These are phyloP conservation scores for Hypoxylon sp. DNA, from an alignment of 2,329 filamentous ascomycete genomes.

Conservation along the genomic window DNA sequence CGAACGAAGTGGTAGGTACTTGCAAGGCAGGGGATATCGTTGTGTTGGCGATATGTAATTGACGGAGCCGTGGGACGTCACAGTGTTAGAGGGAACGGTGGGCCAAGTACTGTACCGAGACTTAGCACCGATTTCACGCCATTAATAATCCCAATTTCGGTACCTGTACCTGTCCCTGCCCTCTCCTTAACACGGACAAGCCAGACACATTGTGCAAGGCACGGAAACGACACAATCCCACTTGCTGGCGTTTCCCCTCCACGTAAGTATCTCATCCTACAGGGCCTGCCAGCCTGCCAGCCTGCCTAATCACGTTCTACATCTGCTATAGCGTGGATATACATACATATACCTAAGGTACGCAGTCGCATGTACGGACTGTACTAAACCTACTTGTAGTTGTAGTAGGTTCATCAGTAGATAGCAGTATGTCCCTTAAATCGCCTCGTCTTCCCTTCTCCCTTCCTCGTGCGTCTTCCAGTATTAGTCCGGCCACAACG, in stretches of 20 bases:
- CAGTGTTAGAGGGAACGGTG: conserved; percentile 22
- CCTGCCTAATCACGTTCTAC: too few species aligned
- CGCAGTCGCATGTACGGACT: too few species aligned
- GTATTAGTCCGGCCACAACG: neutral
- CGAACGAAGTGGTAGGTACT: conserved; percentile 32
- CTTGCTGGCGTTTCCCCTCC: neutral
- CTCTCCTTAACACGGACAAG: neutral
- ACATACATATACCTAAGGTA: too few species aligned
- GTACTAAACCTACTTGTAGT: too few species aligned
- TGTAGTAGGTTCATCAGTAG: too few species aligned
- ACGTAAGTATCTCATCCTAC: conserved; percentile 3
- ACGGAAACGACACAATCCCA: neutral
- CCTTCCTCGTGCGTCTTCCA: too few species aligned
- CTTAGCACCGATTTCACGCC: conserved; percentile 15
- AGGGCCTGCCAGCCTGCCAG: too few species aligned
- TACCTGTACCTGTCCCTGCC: neutral
- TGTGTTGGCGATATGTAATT: conserved; percentile 41
- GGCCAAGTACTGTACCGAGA: conserved; percentile 21
- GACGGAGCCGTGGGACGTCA: conserved; percentile 29
- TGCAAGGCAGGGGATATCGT: conserved; percentile 30
- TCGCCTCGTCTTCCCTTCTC: neutral
- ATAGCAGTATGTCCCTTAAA: too few species aligned
- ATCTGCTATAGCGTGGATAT: too few species aligned
- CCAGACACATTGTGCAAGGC: neutral
- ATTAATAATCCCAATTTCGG: conserved; percentile 24